Evolutionary conservation across 2,329 filamentous ascomycete genomes (phyloP).

Genomic region (Fusarium lateritium): DNA sequence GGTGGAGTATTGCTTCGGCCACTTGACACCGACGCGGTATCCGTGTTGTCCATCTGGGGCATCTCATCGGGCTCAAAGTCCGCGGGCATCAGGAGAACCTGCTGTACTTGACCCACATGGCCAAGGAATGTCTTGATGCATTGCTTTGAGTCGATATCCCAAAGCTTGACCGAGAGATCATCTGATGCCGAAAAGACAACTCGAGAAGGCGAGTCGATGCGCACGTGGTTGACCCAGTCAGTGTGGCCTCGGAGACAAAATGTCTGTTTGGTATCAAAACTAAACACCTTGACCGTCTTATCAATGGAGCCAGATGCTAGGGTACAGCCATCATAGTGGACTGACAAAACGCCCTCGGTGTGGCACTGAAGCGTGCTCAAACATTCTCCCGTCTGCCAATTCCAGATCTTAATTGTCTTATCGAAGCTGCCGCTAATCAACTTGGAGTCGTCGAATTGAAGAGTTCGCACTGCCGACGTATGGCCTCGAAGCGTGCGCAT

Average conservation of each 20-base stretch:
- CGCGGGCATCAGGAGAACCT: slow-evolving; percentile 84
- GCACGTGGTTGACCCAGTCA: slow-evolving; percentile 98
- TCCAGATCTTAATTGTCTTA: slow-evolving; percentile 92
- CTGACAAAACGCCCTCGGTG: slow-evolving; percentile 83
- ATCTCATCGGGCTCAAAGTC: slow-evolving; percentile 91
- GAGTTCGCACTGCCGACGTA: slow-evolving; percentile 83
- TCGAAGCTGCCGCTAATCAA: slow-evolving; percentile 93
- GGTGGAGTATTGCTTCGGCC: slow-evolving; percentile 61
- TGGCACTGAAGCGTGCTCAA: slow-evolving; percentile 87
- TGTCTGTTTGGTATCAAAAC: slow-evolving; percentile 86
- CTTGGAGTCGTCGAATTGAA: slow-evolving; percentile 94
- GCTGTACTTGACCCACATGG: slow-evolving; percentile 95
- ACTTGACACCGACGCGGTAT: slow-evolving; percentile 67
- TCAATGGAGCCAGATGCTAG: slow-evolving; percentile 93
- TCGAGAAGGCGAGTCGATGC: slow-evolving; percentile 83
- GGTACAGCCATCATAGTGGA: slow-evolving; percentile 88
- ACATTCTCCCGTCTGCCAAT: slow-evolving; percentile 92
- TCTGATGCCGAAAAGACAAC: slow-evolving; percentile 95
- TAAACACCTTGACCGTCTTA: slow-evolving; percentile 91
- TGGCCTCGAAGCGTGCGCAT: slow-evolving; percentile 89
- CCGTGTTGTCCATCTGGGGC: slow-evolving; percentile 64
- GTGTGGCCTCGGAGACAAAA: slow-evolving; percentile 86
- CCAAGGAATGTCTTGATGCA: slow-evolving; percentile 86
- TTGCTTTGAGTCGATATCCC: slow-evolving; percentile 88
- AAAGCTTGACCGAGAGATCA: slow-evolving; percentile 90